Percentiles rank a stretch among this genome's conserved stretches.
Conservation (phyloP, 768 basidiomycete species). For the Russula lepida region DNA sequence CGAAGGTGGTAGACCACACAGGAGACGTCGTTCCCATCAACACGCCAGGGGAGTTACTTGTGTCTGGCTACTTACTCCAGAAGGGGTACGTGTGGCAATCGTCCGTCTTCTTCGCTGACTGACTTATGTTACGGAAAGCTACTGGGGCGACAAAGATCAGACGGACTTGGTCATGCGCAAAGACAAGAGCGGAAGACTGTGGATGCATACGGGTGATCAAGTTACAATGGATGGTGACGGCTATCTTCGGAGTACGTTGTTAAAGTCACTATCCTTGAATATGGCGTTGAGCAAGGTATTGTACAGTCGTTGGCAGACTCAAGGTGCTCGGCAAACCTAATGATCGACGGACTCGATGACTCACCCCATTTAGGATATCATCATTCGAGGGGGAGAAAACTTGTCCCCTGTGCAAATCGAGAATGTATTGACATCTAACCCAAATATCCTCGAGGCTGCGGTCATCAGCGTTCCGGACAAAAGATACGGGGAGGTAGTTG, state of each 20-base stretch:
- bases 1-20: constrained; percentile 54
- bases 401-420: constrained; percentile 82
- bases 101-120: neutral
- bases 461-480: constrained; percentile 62
- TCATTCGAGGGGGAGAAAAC: constrained; percentile 86
- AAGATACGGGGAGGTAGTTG: constrained; percentile 70
- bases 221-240: constrained; percentile 77
- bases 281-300: neutral
- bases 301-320: constrained; percentile 64
- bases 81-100: constrained; percentile 47
- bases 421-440: constrained; percentile 52
- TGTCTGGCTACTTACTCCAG: constrained; percentile 71
- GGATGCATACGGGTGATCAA: constrained; percentile 84
- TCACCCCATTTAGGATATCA: constrained; percentile 50
- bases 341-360: neutral
- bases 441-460: constrained; percentile 60
- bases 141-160: constrained; percentile 69
- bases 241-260: constrained; percentile 55
- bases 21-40: constrained; percentile 62
- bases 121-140: constrained; percentile 36
- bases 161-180: constrained; percentile 50
- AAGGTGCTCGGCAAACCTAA: constrained; percentile 42
- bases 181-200: constrained; percentile 46
- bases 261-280: neutral
- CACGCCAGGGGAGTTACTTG: constrained; percentile 64